A percentile compares a stretch with the other conserved stretches of the same genome.
phyloP scores from a whole-genome alignment of 768 basidiomycete genomes.

The Leccinellum albellum region DNA sequence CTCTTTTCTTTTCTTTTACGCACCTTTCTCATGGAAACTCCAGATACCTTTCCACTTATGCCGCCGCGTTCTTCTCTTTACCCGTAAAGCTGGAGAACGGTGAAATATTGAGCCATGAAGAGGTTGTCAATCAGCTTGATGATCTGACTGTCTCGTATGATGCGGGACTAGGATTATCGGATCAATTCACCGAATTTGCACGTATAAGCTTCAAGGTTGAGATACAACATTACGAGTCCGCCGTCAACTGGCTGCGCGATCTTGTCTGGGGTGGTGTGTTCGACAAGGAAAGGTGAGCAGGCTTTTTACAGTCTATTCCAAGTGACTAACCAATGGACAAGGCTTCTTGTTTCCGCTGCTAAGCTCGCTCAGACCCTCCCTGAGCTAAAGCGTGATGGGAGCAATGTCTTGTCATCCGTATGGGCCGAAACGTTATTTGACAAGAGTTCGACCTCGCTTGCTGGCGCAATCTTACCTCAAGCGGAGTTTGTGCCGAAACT shows the following conservation, averaged over 20 bases:
- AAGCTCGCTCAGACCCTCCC: slow-evolving; percentile 90
- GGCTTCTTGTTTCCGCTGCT: slow-evolving; percentile 78
- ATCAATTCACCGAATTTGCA: slow-evolving; percentile 69
- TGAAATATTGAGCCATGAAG: slow-evolving; percentile 72
- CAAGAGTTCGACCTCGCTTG: slow-evolving; percentile 65
- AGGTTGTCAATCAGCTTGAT: slow-evolving; percentile 87
- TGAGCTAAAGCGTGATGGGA: slow-evolving; percentile 86
- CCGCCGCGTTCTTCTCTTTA: slow-evolving; percentile 83
- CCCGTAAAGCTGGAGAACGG: slow-evolving; percentile 74
- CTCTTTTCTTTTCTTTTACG: slow-evolving; percentile 24
- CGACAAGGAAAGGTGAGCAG: slow-evolving; percentile 66
- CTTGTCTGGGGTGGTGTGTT: slow-evolving; percentile 74
- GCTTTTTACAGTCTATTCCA: not conserved
- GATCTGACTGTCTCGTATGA: slow-evolving; percentile 89
- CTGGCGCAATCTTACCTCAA: slow-evolving; percentile 65
- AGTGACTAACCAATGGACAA: slow-evolving; percentile 28
- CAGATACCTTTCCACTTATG: slow-evolving; percentile 76
- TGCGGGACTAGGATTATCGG: slow-evolving; percentile 58
- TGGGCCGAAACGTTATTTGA: slow-evolving; percentile 64
- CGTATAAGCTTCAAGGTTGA: slow-evolving; percentile 85
- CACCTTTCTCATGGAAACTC: slow-evolving; percentile 4
- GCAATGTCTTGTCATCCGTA: slow-evolving; percentile 70
- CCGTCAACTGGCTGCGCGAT: slow-evolving; percentile 83
- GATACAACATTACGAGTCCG: slow-evolving; percentile 69
- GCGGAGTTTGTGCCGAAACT: slow-evolving; percentile 78